Evolutionary conservation across 768 basidiomycete species (phyloP), one percentile per base, ranked within the genome.

Genomic region (Lentinula lateritia): DNA sequence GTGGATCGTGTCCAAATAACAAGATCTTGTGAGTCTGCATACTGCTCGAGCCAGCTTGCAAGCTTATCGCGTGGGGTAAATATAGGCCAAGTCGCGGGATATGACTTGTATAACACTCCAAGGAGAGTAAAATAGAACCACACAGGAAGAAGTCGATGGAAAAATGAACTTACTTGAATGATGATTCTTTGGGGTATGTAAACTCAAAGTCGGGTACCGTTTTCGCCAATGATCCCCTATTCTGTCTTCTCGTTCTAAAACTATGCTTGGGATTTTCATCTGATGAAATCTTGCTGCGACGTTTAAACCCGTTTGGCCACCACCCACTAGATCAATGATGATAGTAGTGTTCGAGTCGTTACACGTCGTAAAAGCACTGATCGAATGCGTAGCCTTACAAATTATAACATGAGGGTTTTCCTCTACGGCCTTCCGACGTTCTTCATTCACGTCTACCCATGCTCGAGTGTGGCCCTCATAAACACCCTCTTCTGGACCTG

Each of bases 181-280:
- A 23, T 57, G 63, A 5, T 41, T 38, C 38, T 52, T 64, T 80
- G 76, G 58, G 1, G 62, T 59, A 60, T 86, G 85, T 28, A 89
- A 71, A 42, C 79, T 84, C 5, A 88, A 68, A 0, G 80, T 74
- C 23, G 83, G 80, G 67, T 89, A 88, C 12, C 88, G 76, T 52
- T 81, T 76, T 61, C 84, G 74, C 87, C 86, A 87, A 64, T 79
- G 81, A 64, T 88, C 85, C 0, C 87, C 87, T 1, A 87, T 68
- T 2, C 81, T 72, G 6, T 72, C 52, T 57, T 85, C 81, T 64
- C 74, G 76, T 65, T 92, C 89, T 34, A 90, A 72, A 13, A 89
- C 70, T 9, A 93, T 72, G 0, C 79, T 73, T 1, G 75, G 66
- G 12, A 92, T 71, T 18, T 80, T 84, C 28, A 90, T 73, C 45